Base-by-base conservation (phyloP, 2,329 filamentous ascomycete genomes). In the Colletotrichum navitas region DNA sequence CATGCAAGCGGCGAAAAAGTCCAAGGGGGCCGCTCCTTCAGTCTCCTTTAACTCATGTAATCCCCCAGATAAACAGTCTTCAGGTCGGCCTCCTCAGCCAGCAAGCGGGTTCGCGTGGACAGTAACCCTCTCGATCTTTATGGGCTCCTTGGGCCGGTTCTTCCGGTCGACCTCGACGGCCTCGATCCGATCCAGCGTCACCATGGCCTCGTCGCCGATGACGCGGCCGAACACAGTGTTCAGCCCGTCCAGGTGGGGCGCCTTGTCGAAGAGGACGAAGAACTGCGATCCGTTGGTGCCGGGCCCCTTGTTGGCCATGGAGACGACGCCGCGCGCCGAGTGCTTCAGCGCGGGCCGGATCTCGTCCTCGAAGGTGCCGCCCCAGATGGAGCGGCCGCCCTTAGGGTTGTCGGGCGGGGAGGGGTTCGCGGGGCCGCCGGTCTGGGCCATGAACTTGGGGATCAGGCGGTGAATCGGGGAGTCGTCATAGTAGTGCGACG, bases 191-290 rank as follows among this genome's bases (percentile, higher is more conserved):
- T 90, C 89, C 76, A 96, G 81, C 6, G 92, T 93, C 45, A 85
- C 88, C 59, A 90, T 77, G 67, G 88, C 87, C 55, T 90, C 89
- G 75, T 92, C 90, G 47, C 88, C 90, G 67, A 92, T 85, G 43
- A 95, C 85, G 79, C 91, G 91, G 14, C 93, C 93, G 81, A 97
- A 95, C 2, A 95, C 91, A 0, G 93, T 95, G 79, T 96, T 96
- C 79, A 94, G 88, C 5, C 93, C 93, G 79, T 96, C 94, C 52
- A 97, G 84, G 82, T 96, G 94, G 47, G 92, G 89, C 34, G 93
- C 92, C 75, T 92, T 90, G 71, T 92, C 92, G 76, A 94, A 92
- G 1, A 91, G 90, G 72, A 96, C 85, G 80, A 95, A 97, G 83
- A 96, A 97, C 79, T 97, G 93, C 60, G 89, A 92, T 21, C 91